Conservation (phyloP, 2,329 filamentous ascomycete species). For the Orbilia quercus region DNA sequence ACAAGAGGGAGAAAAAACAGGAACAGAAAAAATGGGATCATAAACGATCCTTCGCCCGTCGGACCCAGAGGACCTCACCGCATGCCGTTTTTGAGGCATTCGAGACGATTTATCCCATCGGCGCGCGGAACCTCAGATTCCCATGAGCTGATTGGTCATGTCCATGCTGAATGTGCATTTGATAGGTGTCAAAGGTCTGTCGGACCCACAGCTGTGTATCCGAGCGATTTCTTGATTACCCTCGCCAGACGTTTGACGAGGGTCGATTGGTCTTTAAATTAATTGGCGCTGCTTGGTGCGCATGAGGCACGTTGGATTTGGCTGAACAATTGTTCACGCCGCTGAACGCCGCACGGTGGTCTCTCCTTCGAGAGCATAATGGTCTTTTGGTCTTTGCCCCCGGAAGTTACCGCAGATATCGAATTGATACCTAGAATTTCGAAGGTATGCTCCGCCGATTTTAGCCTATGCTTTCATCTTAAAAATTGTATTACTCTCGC, state of each 20-base stretch:
- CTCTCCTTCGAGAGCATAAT: conserved; percentile 11
- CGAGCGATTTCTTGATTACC: conserved; percentile 47
- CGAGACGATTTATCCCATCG: conserved; percentile 52
- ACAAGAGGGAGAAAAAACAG: too few relatives aligned
- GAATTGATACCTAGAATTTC: conserved; percentile 21
- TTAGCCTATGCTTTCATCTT: conserved; percentile 53
- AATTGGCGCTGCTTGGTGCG: conserved; percentile 45
- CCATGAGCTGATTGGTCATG: conserved; percentile 33
- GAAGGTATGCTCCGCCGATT: conserved; percentile 21
- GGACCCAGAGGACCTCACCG: conserved; percentile 29
- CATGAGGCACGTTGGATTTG: conserved; percentile 53
- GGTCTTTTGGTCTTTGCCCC: too few relatives aligned
- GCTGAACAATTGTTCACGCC: conserved; percentile 38
- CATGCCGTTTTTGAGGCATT: conserved; percentile 29
- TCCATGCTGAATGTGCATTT: conserved; percentile 53
- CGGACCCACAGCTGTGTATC: conserved; percentile 42
- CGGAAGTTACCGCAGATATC: conserved; percentile 47
- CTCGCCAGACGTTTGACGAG: conserved; percentile 44
- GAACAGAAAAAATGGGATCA: conserved; percentile 20
- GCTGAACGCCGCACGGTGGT: conserved; percentile 51
- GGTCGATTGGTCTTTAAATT: conserved; percentile 41
- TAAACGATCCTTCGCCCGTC: conserved; percentile 53
- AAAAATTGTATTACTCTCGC: conserved; percentile 26
- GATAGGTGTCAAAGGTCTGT: conserved; percentile 54
- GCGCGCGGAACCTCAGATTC: conserved; percentile 42